phyloP scores from a whole-genome alignment of 495 filamentous ascomycete genomes.

The Penicillium bovifimosum region DNA sequence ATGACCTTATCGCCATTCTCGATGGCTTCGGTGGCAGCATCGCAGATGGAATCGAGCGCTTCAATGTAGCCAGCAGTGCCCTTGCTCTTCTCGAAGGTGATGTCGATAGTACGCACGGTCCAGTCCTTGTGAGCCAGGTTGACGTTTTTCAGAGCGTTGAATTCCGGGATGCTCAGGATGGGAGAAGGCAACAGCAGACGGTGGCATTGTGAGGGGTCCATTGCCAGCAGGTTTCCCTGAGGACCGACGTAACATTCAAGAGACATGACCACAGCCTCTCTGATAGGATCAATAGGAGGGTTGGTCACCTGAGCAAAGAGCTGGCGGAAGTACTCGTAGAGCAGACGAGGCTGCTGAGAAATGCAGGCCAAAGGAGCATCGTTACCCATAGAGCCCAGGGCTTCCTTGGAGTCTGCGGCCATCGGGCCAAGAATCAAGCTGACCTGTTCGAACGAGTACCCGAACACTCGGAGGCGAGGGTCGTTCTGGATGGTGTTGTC shows the following conservation, averaged over 20 bases:
- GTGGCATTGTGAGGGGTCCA: slow-evolving; percentile 85
- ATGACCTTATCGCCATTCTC: slow-evolving; percentile 81
- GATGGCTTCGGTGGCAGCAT: slow-evolving; percentile 79
- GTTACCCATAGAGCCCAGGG: slow-evolving; percentile 99
- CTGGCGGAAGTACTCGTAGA: slow-evolving; percentile 98
- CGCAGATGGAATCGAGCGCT: slow-evolving; percentile 85
- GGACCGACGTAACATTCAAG: slow-evolving; percentile 96
- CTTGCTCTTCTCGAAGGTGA: slow-evolving; percentile 88
- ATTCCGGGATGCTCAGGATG: slow-evolving; percentile 85
- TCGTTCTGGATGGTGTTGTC: slow-evolving; percentile 77
- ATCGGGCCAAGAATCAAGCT: slow-evolving; percentile 91
- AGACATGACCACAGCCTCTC: slow-evolving; percentile 99
- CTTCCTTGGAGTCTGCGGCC: slow-evolving; percentile 98
- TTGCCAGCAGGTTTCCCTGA: slow-evolving; percentile 94
- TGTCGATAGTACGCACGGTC: slow-evolving; percentile 90
- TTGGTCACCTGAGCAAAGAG: slow-evolving; percentile 99
- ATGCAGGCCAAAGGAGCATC: slow-evolving; percentile 94
- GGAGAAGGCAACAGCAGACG: slow-evolving; percentile 84
- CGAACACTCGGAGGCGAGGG: slow-evolving; percentile 77
- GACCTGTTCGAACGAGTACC: slow-evolving; percentile 96
- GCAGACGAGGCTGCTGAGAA: slow-evolving; percentile 78
- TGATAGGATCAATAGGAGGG: slow-evolving; percentile 95
- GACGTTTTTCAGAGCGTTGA: slow-evolving; percentile 84
- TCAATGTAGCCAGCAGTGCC: slow-evolving; percentile 83
- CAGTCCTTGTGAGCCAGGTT: slow-evolving; percentile 68